These are phyloP conservation scores for Fusarium globosum DNA, from an alignment of 2,329 filamentous ascomycete species.

Conservation along the genomic window DNA sequence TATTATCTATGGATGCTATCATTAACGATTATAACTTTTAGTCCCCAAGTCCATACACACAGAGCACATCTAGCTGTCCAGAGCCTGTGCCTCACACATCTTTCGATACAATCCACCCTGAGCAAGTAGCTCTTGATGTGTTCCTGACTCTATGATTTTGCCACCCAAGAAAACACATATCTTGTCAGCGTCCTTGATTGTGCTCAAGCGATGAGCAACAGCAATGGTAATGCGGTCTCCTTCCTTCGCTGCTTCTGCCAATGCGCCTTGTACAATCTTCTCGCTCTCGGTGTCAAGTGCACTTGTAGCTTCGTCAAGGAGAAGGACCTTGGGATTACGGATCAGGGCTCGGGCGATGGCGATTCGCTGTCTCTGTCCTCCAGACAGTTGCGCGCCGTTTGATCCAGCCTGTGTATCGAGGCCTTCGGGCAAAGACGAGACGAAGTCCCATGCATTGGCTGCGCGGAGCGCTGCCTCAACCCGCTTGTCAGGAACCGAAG, in stretches of 20 bases:
- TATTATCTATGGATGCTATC: conserved; percentile 26
- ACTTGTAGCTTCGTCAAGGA: conserved; percentile 45
- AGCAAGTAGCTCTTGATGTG: conserved; percentile 65
- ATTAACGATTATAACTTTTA: conserved; percentile 24
- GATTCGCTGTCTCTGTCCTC: conserved; percentile 75
- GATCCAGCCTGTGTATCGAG: conserved; percentile 72
- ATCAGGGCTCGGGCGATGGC: conserved; percentile 74
- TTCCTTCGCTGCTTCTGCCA: conserved; percentile 78
- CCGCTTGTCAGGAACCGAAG: conserved; percentile 41
- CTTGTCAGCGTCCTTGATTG: conserved; percentile 79
- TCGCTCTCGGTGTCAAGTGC: conserved; percentile 45
- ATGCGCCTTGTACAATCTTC: conserved; percentile 76
- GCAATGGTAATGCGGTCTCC: conserved; percentile 60
- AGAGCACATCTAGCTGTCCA: conserved; percentile 42
- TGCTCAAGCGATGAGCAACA: conserved; percentile 93
- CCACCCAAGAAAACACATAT: conserved; percentile 72
- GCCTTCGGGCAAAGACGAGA: conserved; percentile 53
- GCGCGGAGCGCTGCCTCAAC: conserved; percentile 60
- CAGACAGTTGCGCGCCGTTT: conserved; percentile 72
- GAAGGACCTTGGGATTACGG: conserved; percentile 40
- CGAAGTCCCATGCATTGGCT: conserved; percentile 63
- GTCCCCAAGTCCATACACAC: neutral
- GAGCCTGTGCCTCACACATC: conserved; percentile 58
- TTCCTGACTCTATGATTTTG: conserved; percentile 66
- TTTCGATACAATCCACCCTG: conserved; percentile 59